Percentiles rank a stretch among this genome's conserved stretches.
phyloP scores from a whole-genome alignment of 2,329 filamentous ascomycete species.

The Colletotrichum horii region DNA sequence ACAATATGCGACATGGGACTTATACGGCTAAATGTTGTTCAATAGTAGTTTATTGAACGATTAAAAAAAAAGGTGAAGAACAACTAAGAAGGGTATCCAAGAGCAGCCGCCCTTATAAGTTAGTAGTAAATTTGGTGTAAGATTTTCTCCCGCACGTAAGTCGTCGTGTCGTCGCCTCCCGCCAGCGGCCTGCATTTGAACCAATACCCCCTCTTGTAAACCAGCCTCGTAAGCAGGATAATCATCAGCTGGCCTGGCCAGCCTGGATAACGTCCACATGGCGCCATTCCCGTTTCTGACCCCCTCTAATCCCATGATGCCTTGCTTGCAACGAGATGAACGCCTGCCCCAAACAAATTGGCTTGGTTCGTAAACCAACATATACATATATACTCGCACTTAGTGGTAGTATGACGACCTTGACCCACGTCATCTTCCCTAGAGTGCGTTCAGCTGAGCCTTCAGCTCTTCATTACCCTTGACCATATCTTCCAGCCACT shows the following conservation, averaged over 20 bases:
- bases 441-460: constrained; percentile 54
- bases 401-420: neutral
- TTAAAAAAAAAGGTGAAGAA: neutral
- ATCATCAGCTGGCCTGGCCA: neutral
- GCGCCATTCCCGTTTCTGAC: neutral
- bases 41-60: neutral
- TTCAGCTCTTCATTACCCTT: constrained; percentile 69
- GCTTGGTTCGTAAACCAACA: neutral
- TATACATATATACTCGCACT: neutral
- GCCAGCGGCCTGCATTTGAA: neutral
- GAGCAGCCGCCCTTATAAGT: constrained; percentile 8
- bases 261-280: neutral
- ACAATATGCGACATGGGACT: neutral
- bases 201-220: neutral
- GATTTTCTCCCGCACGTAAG: constrained; percentile 3
- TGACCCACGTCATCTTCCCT: neutral
- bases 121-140: neutral
- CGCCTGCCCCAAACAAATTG: neutral
- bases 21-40: neutral
- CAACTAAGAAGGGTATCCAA: constrained; percentile 17
- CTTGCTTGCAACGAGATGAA: neutral
- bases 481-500: constrained; percentile 78
- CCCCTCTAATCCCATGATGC: neutral
- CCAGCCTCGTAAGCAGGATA: neutral
- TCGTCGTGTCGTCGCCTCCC: constrained; percentile 4